Conservation (phyloP, 129 eudicot genomes). For the Centrapalus pauciflorus region DNA sequence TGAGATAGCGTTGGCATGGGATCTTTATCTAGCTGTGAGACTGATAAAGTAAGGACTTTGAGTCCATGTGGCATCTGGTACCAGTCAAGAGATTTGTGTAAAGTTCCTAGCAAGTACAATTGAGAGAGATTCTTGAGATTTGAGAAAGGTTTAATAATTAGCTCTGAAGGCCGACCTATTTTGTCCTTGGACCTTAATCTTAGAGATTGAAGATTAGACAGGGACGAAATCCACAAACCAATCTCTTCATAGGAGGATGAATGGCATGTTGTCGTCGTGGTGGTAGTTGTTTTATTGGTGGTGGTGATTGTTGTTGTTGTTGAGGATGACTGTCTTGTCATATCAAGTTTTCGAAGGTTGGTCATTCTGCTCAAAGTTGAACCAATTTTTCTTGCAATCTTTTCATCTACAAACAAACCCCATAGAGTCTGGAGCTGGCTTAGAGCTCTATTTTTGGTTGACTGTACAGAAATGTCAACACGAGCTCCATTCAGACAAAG, state of each 20-base stretch:
- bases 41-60: conserved; percentile 27
- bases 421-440: conserved; percentile 30
- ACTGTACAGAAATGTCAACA: conserved; percentile 13
- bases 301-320: conserved; percentile 1
- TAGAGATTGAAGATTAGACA: conserved; percentile 17
- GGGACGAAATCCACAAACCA: conserved; percentile 15
- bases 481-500: conserved; percentile 28
- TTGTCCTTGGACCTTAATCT: conserved; percentile 25
- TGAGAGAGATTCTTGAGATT: conserved; percentile 23
- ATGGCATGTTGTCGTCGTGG: conserved; percentile 15
- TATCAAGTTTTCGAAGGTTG: conserved; percentile 26
- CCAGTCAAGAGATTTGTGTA: conserved; percentile 16
- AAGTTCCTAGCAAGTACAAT: conserved; percentile 18
- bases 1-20: conserved; percentile 31
- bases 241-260: conserved; percentile 21
- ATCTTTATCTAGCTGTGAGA: conserved; percentile 25
- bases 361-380: conserved; percentile 14
- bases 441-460: conserved; percentile 10
- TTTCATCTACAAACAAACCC: conserved; percentile 30
- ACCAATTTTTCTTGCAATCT: conserved; percentile 20
- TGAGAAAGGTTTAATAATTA: conserved; percentile 22
- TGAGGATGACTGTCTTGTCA: conserved; percentile 21
- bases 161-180: conserved; percentile 31
- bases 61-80: conserved; percentile 23
- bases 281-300: conserved; percentile 3